Evolutionary conservation across 208 protist species (phyloP).

Genomic region (Leishmania tarentolae): DNA sequence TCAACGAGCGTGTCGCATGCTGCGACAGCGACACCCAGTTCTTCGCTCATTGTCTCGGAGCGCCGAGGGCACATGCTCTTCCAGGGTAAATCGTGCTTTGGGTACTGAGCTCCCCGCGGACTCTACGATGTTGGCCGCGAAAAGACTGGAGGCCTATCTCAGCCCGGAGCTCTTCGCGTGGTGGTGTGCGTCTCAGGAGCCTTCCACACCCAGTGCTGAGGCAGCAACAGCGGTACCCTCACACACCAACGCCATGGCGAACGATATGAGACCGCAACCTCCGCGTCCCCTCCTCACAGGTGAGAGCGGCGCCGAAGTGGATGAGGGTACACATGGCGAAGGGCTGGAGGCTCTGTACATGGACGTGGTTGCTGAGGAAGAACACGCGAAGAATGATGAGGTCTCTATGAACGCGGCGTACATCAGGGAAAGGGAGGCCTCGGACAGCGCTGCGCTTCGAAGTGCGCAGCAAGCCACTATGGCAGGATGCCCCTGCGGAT

Average conservation of each 20-base stretch:
- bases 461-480: constrained; percentile 16
- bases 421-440: neutral
- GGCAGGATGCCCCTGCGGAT: constrained; percentile 1
- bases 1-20: neutral
- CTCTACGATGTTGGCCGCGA: neutral
- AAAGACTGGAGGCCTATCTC: constrained; percentile 3
- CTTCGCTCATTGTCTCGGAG: constrained; percentile 25
- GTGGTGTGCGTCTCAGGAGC: constrained; percentile 3
- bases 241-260: neutral
- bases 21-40: constrained; percentile 32
- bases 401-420: constrained; percentile 16
- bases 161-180: constrained; percentile 13
- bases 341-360: neutral
- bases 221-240: neutral
- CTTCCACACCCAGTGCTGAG: neutral
- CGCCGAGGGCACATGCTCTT: neutral
- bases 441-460: constrained; percentile 3
- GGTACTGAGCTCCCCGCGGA: too few relatives aligned
- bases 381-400: neutral
- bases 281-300: neutral
- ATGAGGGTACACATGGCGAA: neutral
- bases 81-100: neutral
- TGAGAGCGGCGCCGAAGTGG: neutral
- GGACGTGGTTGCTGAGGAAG: neutral
- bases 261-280: neutral